Evolutionary conservation across 495 filamentous ascomycete species (phyloP), one percentile per base, ranked within the genome.

Genomic region (Penicillium nucicola): DNA sequence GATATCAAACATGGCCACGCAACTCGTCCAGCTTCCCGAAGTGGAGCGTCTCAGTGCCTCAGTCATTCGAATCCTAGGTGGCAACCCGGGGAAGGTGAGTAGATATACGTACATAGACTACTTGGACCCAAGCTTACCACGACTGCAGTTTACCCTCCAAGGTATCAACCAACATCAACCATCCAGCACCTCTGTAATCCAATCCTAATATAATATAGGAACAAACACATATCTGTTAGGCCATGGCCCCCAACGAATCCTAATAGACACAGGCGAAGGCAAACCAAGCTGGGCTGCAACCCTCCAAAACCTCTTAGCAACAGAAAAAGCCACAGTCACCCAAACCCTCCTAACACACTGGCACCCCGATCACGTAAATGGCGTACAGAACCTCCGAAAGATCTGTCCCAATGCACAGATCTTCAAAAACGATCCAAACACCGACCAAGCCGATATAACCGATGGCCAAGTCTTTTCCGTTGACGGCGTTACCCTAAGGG

Each of bases 181-280:
- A 36, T 23, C 12, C 12, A 32, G 41, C 41, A 37, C 45, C 35
- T 18, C 32, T 48, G 28, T 46, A 44, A 28, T 52, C 41, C 28
- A 35, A 31, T 8, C n/a, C 48, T 47, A 44, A 32, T 50, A 41
- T 17, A 35, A 31, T 10, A 12, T 46, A 83, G 85, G 85, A 48
- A 95, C 90, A 44, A 95, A 96, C 66, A 96, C 90, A 34, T 96
- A 93, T 64, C 75, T 96, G 13, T 56, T 95, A 50, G 90, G 90
- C 56, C 87, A 61, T 37, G 88, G 88, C 11, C 60, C 70, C 7
- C 58, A 75, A 4, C 80, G 89, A 8, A 71, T 92, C 47, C 77
- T 96, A 10, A 81, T 96, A 60, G 90, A 96, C 68, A 91, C 90
- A 1, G 88, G 85, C 42, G 80, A 89, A 61, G 88, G 87, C 37